Evolutionary conservation across 2,329 filamentous ascomycete species (phyloP).

Genomic region (Epichloe scottii): DNA sequence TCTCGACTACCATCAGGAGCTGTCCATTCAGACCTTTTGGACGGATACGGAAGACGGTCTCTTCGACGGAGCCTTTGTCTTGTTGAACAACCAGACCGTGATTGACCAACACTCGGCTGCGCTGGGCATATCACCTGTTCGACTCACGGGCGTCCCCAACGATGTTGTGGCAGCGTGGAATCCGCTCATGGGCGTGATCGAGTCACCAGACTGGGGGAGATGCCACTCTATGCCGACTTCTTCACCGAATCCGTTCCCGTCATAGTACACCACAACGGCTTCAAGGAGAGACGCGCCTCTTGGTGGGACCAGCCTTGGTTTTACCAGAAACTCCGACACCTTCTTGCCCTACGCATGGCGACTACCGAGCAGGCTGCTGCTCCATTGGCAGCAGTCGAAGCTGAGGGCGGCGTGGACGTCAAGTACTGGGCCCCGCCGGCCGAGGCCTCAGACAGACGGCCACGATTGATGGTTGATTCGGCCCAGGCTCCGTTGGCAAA

Average conservation of each 20-base stretch:
- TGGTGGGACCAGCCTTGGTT: constrained; percentile 17
- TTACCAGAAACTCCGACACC: constrained; percentile 10
- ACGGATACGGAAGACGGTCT: constrained; percentile 8
- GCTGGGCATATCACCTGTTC: constrained; percentile 9
- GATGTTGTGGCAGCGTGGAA: constrained; percentile 8
- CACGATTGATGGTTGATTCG: not conserved
- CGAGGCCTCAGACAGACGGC: not conserved
- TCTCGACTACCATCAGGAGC: constrained; percentile 15
- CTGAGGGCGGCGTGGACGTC: not conserved
- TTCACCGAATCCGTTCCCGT: constrained; percentile 12
- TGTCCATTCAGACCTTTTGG: constrained; percentile 11
- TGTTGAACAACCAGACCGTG: constrained; percentile 9
- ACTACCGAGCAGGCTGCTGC: not conserved
- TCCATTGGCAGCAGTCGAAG: not conserved
- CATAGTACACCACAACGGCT: constrained; percentile 14
- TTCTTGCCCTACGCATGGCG: constrained; percentile 1
- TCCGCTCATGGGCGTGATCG: constrained; percentile 4
- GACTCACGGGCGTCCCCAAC: constrained; percentile 11
- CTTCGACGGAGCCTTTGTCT: constrained; percentile 13
- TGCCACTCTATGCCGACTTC: constrained; percentile 9
- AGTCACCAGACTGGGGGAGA: constrained; percentile 10
- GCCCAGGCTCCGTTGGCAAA: not conserved
- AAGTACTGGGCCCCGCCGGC: constrained; percentile 3
- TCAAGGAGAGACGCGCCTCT: constrained; percentile 10
- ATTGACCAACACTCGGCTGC: constrained; percentile 9